These are phyloP conservation scores for Exophiala calicioides DNA, from an alignment of 2,329 filamentous ascomycete genomes.

Conservation along the genomic window DNA sequence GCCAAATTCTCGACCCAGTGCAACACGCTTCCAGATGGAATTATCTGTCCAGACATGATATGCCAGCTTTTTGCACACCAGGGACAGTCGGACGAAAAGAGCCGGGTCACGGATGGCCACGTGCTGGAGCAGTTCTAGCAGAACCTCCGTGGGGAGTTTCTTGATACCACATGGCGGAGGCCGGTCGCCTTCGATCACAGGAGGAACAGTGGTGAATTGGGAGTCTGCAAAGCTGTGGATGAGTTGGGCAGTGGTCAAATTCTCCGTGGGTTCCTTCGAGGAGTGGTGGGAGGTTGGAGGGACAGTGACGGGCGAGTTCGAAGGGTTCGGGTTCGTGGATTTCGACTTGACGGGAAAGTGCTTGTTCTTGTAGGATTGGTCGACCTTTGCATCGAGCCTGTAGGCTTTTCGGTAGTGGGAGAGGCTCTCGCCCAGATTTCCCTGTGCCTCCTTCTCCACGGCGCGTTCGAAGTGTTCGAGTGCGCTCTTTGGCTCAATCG, in stretches of 20 bases:
- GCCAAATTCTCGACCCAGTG: conserved; percentile 69
- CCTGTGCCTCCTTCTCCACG: conserved; percentile 81
- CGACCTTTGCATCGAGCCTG: conserved; percentile 79
- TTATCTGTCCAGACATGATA: conserved; percentile 84
- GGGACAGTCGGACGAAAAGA: conserved; percentile 71
- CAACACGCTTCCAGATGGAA: conserved; percentile 78
- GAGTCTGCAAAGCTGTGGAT: conserved; percentile 73
- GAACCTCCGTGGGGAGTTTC: conserved; percentile 76
- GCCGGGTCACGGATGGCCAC: conserved; percentile 75
- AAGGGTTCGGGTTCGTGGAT: conserved; percentile 45
- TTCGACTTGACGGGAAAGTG: conserved; percentile 72
- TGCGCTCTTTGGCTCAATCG: conserved; percentile 67
- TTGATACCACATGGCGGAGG: conserved; percentile 79
- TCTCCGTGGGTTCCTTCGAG: conserved; percentile 47
- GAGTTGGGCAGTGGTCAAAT: conserved; percentile 63
- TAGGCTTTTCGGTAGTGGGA: conserved; percentile 88
- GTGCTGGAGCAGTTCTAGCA: conserved; percentile 74
- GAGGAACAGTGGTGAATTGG: conserved; percentile 66
- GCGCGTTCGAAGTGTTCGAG: conserved; percentile 91
- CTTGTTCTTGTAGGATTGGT: conserved; percentile 85
- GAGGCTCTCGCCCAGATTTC: conserved; percentile 85
- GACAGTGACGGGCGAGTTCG: conserved; percentile 54
- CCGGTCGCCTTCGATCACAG: conserved; percentile 69
- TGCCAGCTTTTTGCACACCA: conserved; percentile 84
- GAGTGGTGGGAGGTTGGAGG: conserved; percentile 60